phyloP scores from a whole-genome alignment of 2,329 filamentous ascomycete genomes.

The Aspergillus sp. region DNA sequence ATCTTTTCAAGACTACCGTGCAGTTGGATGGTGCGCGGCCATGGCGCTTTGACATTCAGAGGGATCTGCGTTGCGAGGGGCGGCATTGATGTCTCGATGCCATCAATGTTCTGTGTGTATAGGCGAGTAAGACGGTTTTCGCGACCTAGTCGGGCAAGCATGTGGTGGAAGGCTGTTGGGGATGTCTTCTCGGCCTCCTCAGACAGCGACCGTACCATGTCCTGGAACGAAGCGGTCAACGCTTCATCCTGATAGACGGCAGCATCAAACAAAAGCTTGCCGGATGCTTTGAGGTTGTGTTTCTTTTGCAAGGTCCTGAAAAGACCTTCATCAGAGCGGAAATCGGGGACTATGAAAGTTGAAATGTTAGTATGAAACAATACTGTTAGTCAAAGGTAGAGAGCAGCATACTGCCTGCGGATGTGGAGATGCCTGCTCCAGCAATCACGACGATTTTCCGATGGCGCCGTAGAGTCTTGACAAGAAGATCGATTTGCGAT shows the following conservation, averaged over 20 bases:
- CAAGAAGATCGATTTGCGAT: constrained; percentile 68
- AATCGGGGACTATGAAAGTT: constrained; percentile 75
- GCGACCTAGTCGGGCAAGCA: constrained; percentile 85
- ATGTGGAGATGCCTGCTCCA: constrained; percentile 94
- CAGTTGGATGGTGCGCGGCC: constrained; percentile 91
- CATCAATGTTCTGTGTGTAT: constrained; percentile 97
- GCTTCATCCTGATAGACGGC: constrained; percentile 93
- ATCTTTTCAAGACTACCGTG: constrained; percentile 94
- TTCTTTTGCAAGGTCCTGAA: constrained; percentile 84
- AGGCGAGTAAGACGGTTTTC: constrained; percentile 86
- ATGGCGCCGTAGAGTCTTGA: constrained; percentile 79
- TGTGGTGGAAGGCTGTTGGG: constrained; percentile 89
- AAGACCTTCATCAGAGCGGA: constrained; percentile 86
- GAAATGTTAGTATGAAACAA: constrained; percentile 14
- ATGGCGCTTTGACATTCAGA: constrained; percentile 81
- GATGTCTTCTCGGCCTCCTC: constrained; percentile 75
- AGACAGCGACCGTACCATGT: constrained; percentile 91
- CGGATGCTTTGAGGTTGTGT: constrained; percentile 89
- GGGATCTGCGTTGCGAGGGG: constrained; percentile 82
- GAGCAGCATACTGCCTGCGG: constrained; percentile 76
- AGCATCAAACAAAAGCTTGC: constrained; percentile 95
- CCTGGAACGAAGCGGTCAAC: constrained; percentile 88
- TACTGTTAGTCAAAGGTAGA: constrained; percentile 18
- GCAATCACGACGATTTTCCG: constrained; percentile 97
- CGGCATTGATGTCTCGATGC: constrained; percentile 82